Conservation (phyloP, 2,329 filamentous ascomycete genomes). For the Chaetomiaceae sp. region DNA sequence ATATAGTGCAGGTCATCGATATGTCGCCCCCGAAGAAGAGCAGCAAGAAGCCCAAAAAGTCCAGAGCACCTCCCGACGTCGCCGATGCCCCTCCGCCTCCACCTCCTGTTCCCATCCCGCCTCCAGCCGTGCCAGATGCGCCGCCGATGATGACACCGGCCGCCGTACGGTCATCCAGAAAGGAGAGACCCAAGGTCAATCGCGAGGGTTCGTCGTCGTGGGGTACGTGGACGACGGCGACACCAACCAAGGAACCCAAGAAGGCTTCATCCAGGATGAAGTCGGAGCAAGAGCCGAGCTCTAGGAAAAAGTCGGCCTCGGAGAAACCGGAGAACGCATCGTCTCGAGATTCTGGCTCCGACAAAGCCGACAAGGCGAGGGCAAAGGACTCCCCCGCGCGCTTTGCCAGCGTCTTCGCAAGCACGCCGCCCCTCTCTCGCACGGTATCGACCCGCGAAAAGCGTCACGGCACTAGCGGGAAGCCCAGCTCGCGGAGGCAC, state of each 20-base stretch:
- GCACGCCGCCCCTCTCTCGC: constrained; percentile 59
- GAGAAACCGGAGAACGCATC: constrained; percentile 21
- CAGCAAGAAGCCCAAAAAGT: constrained; percentile 39
- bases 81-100: constrained; percentile 31
- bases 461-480: constrained; percentile 49
- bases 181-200: constrained; percentile 70
- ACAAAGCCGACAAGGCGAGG: constrained; percentile 51
- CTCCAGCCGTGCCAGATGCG: constrained; percentile 43
- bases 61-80: constrained; percentile 33
- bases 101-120: constrained; percentile 36
- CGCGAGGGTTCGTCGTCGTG: constrained; percentile 62
- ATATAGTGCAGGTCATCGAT: constrained; percentile 46
- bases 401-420: constrained; percentile 61
- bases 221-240: constrained; percentile 65
- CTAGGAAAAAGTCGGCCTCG: constrained; percentile 40
- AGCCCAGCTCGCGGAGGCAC: constrained; percentile 58
- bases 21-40: constrained; percentile 39
- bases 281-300: constrained; percentile 41
- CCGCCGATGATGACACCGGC: constrained; percentile 35
- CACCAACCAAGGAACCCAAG: constrained; percentile 49
- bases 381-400: constrained; percentile 47
- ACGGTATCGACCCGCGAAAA: constrained; percentile 63
- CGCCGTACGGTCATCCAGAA: constrained; percentile 48
- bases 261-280: constrained; percentile 55
- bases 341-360: constrained; percentile 16